Percentiles rank a stretch among this genome's conserved stretches.
phyloP scores from a whole-genome alignment of 2,329 filamentous ascomycete species.

The Tricladium varicosporioides region DNA sequence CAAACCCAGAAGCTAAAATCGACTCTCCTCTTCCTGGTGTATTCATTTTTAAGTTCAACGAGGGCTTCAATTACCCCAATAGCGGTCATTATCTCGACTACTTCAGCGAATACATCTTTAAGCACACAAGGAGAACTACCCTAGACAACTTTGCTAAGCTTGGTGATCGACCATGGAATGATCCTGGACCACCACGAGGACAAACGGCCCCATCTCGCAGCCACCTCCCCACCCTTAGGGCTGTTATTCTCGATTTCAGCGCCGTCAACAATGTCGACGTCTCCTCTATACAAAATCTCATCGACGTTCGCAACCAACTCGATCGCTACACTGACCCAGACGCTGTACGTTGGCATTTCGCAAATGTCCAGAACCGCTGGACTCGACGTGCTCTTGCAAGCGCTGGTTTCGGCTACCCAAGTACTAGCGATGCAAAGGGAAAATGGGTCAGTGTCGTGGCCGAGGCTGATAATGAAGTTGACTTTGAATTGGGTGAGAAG shows the following conservation, averaged over 20 bases:
- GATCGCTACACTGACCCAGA: slow-evolving; percentile 80
- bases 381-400: slow-evolving; percentile 85
- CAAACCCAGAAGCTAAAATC: slow-evolving; percentile 80
- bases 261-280: slow-evolving; percentile 93
- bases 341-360: slow-evolving; percentile 90
- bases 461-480: slow-evolving; percentile 73
- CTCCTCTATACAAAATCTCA: slow-evolving; percentile 87
- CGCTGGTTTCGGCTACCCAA: slow-evolving; percentile 85
- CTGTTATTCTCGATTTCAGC: slow-evolving; percentile 91
- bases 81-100: slow-evolving; percentile 85
- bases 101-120: slow-evolving; percentile 65
- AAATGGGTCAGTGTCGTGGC: slow-evolving; percentile 92
- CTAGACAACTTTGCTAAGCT: slow-evolving; percentile 59
- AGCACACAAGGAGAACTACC: slow-evolving; percentile 74
- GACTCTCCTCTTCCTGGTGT: slow-evolving; percentile 83
- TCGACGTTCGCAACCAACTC: slow-evolving; percentile 92
- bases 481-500: slow-evolving; percentile 59
- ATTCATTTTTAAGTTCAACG: slow-evolving; percentile 92
- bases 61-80: slow-evolving; percentile 96
- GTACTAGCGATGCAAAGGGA: slow-evolving; percentile 38
- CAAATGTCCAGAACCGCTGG: slow-evolving; percentile 89
- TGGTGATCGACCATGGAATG: slow-evolving; percentile 92
- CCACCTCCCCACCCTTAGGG: slow-evolving; percentile 69
- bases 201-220: slow-evolving; percentile 47
- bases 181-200: slow-evolving; percentile 69